phyloP scores from a whole-genome alignment of 2,329 filamentous ascomycete species.

The Chaetomiaceae sp. region DNA sequence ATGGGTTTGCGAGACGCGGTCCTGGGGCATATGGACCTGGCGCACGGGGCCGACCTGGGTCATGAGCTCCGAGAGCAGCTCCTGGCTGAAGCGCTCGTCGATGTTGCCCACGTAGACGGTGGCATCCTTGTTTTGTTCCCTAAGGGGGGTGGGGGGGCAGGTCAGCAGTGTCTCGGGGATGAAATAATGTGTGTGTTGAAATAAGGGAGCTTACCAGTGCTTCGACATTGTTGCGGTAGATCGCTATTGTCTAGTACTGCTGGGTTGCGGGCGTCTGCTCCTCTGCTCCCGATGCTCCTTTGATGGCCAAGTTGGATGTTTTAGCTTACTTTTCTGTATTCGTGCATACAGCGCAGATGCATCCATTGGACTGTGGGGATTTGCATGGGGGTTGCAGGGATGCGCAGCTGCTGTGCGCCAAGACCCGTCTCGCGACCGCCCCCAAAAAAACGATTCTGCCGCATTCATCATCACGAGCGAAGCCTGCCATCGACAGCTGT shows the following conservation, averaged over 20 bases:
- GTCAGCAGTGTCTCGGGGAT: neutral
- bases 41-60: slow-evolving; percentile 95
- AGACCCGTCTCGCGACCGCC: slow-evolving; percentile 9
- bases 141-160: slow-evolving; percentile 31
- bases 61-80: slow-evolving; percentile 95
- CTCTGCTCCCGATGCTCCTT: no score
- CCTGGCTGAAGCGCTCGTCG: slow-evolving; percentile 89
- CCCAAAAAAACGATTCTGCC: slow-evolving; percentile 22
- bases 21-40: slow-evolving; percentile 97
- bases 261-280: neutral
- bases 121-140: slow-evolving; percentile 97
- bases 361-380: neutral
- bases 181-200: no score
- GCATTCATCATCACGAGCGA: slow-evolving; percentile 4
- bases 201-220: slow-evolving; percentile 28
- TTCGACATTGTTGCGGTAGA: slow-evolving; percentile 27
- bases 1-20: slow-evolving; percentile 93
- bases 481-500: neutral
- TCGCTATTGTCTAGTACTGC: neutral
- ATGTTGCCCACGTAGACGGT: slow-evolving; percentile 98
- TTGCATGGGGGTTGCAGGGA: neutral
- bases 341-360: neutral
- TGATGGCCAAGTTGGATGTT: no score
- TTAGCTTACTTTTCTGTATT: neutral
- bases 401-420: slow-evolving; percentile 3